These are phyloP conservation scores for Chalaropsis ovoidea DNA, from an alignment of 2,329 filamentous ascomycete genomes.

Conservation along the genomic window DNA sequence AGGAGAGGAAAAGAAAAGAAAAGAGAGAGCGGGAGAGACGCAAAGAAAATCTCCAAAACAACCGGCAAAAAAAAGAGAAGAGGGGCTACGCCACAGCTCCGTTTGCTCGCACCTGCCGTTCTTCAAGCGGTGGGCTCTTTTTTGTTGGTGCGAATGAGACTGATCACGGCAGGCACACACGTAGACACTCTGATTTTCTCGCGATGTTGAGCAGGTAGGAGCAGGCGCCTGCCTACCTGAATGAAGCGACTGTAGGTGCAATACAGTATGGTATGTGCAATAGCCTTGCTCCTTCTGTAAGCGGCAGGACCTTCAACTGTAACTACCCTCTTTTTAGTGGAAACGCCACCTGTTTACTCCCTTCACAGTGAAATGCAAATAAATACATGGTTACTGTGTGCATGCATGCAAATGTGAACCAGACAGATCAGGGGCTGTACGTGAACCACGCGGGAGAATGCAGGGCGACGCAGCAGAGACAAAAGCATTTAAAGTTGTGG, in stretches of 20 bases:
- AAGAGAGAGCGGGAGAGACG: not conserved
- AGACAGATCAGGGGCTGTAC: not conserved
- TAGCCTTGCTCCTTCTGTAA: conserved; percentile 11
- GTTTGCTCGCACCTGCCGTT: not conserved
- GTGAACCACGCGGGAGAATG: not conserved
- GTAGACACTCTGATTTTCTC: not conserved
- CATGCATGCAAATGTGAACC: not conserved
- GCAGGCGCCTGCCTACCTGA: not conserved
- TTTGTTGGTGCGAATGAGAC: not conserved
- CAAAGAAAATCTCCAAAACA: not conserved
- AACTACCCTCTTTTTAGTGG: not conserved
- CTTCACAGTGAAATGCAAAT: not conserved
- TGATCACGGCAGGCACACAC: not conserved
- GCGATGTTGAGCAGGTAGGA: not conserved
- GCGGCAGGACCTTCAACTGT: not conserved
- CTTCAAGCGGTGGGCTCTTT: not conserved
- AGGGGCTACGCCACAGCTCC: not conserved
- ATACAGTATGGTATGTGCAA: not conserved
- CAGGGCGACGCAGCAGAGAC: not conserved
- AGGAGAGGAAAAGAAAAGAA: conserved; percentile 1
- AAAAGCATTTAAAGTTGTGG: not conserved
- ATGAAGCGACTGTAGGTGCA: not conserved
- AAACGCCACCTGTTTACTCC: not conserved
- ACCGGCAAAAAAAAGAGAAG: conserved; percentile 2
- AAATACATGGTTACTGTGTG: not conserved